Evolutionary conservation across 352 stramenopile species (phyloP).

Genomic region (Phytopythium mirpurense): DNA sequence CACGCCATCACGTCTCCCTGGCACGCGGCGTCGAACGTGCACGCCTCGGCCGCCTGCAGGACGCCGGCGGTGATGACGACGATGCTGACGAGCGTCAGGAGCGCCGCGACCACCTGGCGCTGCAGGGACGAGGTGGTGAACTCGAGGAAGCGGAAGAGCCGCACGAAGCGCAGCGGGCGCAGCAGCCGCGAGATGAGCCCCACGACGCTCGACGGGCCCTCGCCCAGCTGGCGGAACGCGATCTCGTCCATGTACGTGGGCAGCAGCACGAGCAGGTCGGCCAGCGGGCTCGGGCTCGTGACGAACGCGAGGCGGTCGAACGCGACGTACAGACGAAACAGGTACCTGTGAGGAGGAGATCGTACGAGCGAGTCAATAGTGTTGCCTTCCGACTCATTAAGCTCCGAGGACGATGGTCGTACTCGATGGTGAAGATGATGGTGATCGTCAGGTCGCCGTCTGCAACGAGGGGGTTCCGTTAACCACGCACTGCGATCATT

Average conservation of each 20-base stretch:
- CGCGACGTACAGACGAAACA: constrained; percentile 52
- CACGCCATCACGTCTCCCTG: constrained; percentile 18
- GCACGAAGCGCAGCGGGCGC: constrained; percentile 56
- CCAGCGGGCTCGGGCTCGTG: constrained; percentile 35
- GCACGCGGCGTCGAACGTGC: constrained; percentile 14
- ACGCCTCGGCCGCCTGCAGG: constrained; percentile 65
- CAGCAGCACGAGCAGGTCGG: constrained; percentile 55
- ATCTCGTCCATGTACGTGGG: constrained; percentile 24
- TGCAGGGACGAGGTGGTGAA: constrained; percentile 74
- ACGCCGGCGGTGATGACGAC: constrained; percentile 63
- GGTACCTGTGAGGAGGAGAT: constrained; percentile 23
- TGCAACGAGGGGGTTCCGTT: constrained; percentile 1
- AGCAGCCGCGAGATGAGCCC: constrained; percentile 26
- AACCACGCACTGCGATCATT: background rate
- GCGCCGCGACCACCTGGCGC: constrained; percentile 49
- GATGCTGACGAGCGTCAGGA: constrained; percentile 69
- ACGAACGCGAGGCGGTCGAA: constrained; percentile 64
- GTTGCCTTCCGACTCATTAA: too few species aligned
- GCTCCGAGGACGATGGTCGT: constrained; percentile 6
- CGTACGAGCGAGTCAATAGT: background rate
- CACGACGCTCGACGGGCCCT: background rate
- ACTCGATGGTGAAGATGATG: constrained; percentile 68
- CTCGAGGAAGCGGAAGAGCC: constrained; percentile 64
- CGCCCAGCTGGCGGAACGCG: background rate
- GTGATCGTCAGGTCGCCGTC: constrained; percentile 56